phyloP scores from a whole-genome alignment of 2,329 filamentous ascomycete species.

The Sclerotinia sclerotiorum region DNA sequence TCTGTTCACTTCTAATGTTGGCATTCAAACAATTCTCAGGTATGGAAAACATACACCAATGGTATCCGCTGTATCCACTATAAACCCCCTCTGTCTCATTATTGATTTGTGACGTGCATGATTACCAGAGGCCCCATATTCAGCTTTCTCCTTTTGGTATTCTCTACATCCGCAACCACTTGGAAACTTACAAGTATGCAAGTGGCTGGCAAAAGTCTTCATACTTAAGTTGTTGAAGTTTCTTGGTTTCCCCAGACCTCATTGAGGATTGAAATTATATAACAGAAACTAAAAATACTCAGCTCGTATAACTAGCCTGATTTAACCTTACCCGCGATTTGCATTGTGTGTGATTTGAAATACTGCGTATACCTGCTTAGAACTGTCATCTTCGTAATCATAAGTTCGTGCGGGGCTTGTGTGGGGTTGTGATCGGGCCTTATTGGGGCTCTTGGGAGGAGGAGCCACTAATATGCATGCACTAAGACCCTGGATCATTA shows the following conservation, averaged over 20 bases:
- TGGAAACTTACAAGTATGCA: not conserved
- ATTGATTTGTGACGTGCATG: not conserved
- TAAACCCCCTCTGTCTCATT: not conserved
- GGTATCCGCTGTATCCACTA: not conserved
- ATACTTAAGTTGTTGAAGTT: no score
- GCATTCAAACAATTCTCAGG: not conserved
- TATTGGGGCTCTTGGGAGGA: not conserved
- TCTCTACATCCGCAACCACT: not conserved
- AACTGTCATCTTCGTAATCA: not conserved
- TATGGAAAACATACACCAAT: not conserved
- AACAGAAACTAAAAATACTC: not conserved
- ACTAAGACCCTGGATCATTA: slow-evolving; percentile 3
- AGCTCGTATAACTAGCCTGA: not conserved
- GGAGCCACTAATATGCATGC: not conserved
- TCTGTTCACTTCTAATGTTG: not conserved
- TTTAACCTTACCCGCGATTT: not conserved
- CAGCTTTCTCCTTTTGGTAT: not conserved
- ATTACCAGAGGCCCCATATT: not conserved
- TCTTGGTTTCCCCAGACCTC: no score
- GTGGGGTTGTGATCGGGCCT: not conserved
- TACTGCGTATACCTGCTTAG: not conserved
- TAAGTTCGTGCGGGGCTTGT: not conserved
- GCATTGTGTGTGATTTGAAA: not conserved
- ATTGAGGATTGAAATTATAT: no score
- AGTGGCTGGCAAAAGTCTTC: not conserved